Base-by-base conservation (phyloP, 2,329 filamentous ascomycete genomes). In the Epichloe uncinata region DNA sequence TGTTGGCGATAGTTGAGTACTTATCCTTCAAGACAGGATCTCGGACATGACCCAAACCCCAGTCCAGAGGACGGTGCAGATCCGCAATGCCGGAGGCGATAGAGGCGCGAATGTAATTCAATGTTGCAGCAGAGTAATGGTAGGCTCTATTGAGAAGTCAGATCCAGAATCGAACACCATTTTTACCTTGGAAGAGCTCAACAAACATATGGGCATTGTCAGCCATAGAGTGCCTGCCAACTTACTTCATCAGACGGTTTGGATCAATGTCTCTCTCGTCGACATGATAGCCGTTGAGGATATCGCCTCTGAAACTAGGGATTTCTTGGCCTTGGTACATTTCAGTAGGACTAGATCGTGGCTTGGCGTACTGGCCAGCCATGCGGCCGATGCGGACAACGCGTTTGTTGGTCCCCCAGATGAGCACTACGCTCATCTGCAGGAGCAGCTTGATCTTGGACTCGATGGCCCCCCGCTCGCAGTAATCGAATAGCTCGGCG, bases 281-380 rank as follows among this genome's bases (percentile, higher is more conserved):
- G 0, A 81, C 70, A 37, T 81, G 77, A 68, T 84, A 95, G 26
- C 91, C 91, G 63, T 98, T 98, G 55, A 98, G 75, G 53, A 97
- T 97, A 59, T 98, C 93, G 15, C 93, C 93, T 48, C 93, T 78
- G 75, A 97, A 98, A 41, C 87, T 93, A 4, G 87, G 86, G 49
- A 95, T 84, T 61, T 88, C 80, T 52, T 80, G 79, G 47, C 89
- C 90, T 55, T 94, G 73, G 47, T 94, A 72, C 2, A 81, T 77
- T 70, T 98, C 93, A 37, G 81, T 90, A 0, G 91, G 86, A 58
- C 84, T 95, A 4, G 88, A 95, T 50, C 93, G 76, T 2, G 91
- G 93, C 70, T 98, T 98, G 33, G 93, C 93, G 62, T 95, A 98
- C 73, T 98, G 93, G 3, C 93, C 93, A 12, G 93, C 93, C 82